These are phyloP conservation scores for Omphalotus guepiniiformis DNA, from an alignment of 768 basidiomycete species.

Conservation along the genomic window DNA sequence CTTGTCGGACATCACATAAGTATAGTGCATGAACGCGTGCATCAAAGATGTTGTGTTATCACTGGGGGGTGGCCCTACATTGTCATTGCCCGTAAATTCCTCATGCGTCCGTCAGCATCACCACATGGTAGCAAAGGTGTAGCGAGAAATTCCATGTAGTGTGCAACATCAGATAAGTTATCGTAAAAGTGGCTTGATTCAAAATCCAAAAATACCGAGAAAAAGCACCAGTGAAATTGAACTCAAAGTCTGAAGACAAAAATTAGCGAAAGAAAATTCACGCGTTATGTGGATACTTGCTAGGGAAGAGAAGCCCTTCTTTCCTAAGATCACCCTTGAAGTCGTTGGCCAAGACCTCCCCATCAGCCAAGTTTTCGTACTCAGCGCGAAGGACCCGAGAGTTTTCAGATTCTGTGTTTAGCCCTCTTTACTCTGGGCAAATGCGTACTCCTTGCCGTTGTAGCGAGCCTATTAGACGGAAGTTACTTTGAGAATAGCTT, in stretches of 20 bases:
- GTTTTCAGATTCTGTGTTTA: not conserved
- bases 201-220: not conserved
- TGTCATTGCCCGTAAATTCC: constrained; percentile 1
- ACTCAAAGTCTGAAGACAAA: not conserved
- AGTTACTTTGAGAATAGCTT: not conserved
- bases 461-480: constrained; percentile 2
- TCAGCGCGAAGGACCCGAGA: not conserved
- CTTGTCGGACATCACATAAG: not conserved
- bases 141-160: not conserved
- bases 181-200: not conserved
- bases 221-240: not conserved
- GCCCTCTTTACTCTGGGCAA: not conserved
- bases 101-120: not conserved
- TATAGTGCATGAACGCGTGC: not conserved
- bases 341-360: not conserved
- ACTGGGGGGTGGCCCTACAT: not conserved
- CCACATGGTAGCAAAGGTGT: constrained; percentile 2
- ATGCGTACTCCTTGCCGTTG: constrained; percentile 1
- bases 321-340: not conserved
- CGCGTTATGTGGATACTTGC: not conserved
- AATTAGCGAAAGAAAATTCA: not conserved
- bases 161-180: not conserved
- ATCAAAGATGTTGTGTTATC: not conserved
- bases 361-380: constrained; percentile 1
- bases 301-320: not conserved